Evolutionary conservation across 129 eudicot genomes (phyloP).

Genomic region (Lactuca saligna): DNA sequence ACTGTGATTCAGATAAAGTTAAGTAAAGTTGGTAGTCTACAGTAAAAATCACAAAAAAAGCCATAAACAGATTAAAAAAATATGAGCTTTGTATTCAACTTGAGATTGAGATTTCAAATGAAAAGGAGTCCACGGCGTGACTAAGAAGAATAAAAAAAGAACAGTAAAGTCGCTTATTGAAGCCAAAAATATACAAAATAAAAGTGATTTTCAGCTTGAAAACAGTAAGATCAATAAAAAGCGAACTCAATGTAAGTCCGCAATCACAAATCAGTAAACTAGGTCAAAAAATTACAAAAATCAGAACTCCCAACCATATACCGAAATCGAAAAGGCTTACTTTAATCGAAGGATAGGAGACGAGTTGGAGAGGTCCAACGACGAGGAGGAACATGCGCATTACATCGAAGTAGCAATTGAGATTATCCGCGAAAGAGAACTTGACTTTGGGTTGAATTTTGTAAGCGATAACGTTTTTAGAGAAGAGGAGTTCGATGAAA

Average conservation of each 20-base stretch:
- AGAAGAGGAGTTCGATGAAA: constrained; percentile 39
- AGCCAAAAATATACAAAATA: background rate
- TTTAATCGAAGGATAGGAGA: constrained; percentile 72
- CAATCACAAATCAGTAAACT: background rate
- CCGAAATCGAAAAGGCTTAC: constrained; percentile 26
- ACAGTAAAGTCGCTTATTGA: background rate
- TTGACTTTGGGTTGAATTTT: constrained; percentile 85
- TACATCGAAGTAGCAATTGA: constrained; percentile 65
- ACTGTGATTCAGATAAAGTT: background rate
- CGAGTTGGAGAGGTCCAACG: constrained; percentile 86
- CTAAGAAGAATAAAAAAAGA: background rate
- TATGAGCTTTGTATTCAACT: background rate
- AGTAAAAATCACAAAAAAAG: constrained; percentile 2
- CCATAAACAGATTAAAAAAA: background rate
- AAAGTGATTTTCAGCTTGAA: background rate
- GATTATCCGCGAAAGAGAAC: constrained; percentile 37
- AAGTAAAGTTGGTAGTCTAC: background rate
- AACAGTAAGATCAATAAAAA: background rate
- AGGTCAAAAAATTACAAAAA: constrained; percentile 10
- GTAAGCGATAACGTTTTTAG: constrained; percentile 27
- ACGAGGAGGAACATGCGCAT: constrained; percentile 67
- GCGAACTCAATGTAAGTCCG: background rate
- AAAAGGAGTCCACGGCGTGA: background rate
- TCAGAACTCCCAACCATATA: background rate
- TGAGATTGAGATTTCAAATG: background rate